Conservation (phyloP, 208 protist species). For the Leishmania amazonensis region DNA sequence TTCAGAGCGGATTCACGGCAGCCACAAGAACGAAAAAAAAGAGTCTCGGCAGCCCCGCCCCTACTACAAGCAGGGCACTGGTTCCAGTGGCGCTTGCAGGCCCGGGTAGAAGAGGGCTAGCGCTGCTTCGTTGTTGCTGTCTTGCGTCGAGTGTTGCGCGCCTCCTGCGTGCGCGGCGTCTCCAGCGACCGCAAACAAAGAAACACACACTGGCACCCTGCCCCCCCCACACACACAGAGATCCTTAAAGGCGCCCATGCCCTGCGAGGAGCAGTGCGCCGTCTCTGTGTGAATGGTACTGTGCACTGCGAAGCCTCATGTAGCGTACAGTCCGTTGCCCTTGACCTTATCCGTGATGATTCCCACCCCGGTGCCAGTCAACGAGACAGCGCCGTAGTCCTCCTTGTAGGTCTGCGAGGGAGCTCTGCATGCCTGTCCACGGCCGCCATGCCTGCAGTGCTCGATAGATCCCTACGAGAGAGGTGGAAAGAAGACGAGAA, state of each 20-base stretch:
- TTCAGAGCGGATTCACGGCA: constrained; percentile 53
- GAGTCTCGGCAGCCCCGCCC: constrained; percentile 47
- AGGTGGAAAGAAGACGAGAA: neutral
- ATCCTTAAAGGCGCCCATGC: constrained; percentile 56
- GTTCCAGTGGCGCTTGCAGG: constrained; percentile 20
- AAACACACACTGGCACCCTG: constrained; percentile 51
- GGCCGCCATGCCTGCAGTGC: neutral
- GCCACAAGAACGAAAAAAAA: constrained; percentile 61
- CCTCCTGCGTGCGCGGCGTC: constrained; percentile 43
- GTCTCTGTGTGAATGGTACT: constrained; percentile 67
- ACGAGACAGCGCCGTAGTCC: constrained; percentile 40
- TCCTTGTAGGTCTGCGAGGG: constrained; percentile 56
- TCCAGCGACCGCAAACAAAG: constrained; percentile 63
- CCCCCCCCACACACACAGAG: too few species aligned
- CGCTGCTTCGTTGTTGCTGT: constrained; percentile 13
- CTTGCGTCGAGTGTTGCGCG: constrained; percentile 41
- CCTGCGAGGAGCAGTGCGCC: constrained; percentile 76
- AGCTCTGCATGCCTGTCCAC: constrained; percentile 8
- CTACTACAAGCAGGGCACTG: constrained; percentile 41
- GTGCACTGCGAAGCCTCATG: constrained; percentile 28
- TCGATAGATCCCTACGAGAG: too few species aligned
- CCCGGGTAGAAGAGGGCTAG: constrained; percentile 34
- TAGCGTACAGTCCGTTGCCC: constrained; percentile 67
- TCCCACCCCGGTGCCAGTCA: constrained; percentile 39
- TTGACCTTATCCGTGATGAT: constrained; percentile 61